phyloP scores from a whole-genome alignment of 192 early-diverging fungal species.

The Coemansia sp. region DNA sequence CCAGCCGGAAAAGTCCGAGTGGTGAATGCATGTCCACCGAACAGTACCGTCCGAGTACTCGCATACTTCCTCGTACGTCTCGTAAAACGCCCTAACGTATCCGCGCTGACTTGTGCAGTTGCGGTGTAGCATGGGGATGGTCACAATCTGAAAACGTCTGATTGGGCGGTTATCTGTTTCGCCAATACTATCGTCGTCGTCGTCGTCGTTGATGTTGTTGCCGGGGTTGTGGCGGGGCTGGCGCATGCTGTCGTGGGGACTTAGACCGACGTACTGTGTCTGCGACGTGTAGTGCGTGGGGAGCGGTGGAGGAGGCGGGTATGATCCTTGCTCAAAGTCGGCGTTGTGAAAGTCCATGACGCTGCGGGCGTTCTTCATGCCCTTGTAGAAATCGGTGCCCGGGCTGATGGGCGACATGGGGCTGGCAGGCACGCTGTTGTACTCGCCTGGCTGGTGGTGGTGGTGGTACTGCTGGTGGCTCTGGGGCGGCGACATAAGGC shows the following conservation, averaged over 20 bases:
- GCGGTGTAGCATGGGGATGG: conserved; percentile 16
- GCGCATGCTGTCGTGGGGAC: conserved; percentile 1
- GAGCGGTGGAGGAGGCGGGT: not conserved
- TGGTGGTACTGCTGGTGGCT: too few relatives aligned
- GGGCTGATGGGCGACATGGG: conserved; percentile 1
- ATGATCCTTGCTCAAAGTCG: not conserved
- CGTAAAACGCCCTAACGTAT: conserved; percentile 34
- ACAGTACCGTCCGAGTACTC: conserved; percentile 29
- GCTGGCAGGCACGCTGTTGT: not conserved
- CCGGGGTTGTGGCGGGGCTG: not conserved
- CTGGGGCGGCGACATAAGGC: too few relatives aligned
- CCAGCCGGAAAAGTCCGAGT: conserved; percentile 46
- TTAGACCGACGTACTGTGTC: conserved; percentile 18
- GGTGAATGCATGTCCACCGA: conserved; percentile 41
- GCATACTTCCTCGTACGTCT: conserved; percentile 41
- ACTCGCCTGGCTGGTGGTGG: too few relatives aligned
- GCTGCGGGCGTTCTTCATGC: conserved; percentile 10
- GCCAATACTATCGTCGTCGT: not conserved
- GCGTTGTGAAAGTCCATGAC: conserved; percentile 14
- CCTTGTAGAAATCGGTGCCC: not conserved
- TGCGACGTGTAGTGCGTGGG: conserved; percentile 1
- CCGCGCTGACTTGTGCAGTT: conserved; percentile 26
- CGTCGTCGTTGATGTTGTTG: not conserved
- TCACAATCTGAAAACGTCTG: conserved; percentile 35
- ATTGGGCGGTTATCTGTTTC: conserved; percentile 4